Base-by-base conservation (phyloP, 208 protist species). In the Trypanosoma cruzi region DNA sequence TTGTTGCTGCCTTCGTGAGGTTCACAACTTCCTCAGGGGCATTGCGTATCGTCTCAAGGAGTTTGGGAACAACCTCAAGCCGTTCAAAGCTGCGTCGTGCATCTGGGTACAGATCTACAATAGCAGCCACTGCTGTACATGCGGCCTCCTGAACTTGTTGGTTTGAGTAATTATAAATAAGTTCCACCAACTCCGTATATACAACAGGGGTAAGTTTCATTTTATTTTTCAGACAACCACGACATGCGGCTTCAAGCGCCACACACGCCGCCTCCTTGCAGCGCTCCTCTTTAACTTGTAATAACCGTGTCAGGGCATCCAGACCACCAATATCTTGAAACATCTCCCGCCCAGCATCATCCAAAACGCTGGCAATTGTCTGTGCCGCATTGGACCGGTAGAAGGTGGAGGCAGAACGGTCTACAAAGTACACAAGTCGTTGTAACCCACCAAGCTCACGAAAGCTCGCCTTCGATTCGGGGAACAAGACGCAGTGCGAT, bases 121-220 rank as follows among this genome's bases (percentile, higher is more conserved):
- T 92, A 7, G 87, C 73, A 26, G 89, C 92, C n/a, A 97, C 81
- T 1, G 89, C 88, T 22, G 85, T 74, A 64, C 92, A 97, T 32
- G 92, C 89, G 20, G 86, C 89, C 77, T 97, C 92, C 71, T 95
- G 88, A 61, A 97, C 92, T 79, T 97, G 92, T 75, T 97, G 92
- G 63, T 95, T 94, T 14, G 92, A 84, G 63, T 97, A 93, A 54
- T 82, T 85, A 71, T 94, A 89, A 64, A 97, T 90, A 42, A 97
- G 75, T 8, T 93, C 84, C 6, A 88, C 87, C 11, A 97, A 75
- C 64, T 82, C 79, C 34, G 70, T 75, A 69, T 92, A 93, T 24
- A 93, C 88, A 32, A 72, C 69, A 24, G 80, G 31, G 5, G 81
- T 16, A 36, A 97, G 77, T 14, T 57, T 77, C 42, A 62, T 60